A percentile compares a stretch with the other conserved stretches of the same genome.
Evolutionary conservation across 345 rosid species (phyloP).

Genomic region (Populus alba): DNA sequence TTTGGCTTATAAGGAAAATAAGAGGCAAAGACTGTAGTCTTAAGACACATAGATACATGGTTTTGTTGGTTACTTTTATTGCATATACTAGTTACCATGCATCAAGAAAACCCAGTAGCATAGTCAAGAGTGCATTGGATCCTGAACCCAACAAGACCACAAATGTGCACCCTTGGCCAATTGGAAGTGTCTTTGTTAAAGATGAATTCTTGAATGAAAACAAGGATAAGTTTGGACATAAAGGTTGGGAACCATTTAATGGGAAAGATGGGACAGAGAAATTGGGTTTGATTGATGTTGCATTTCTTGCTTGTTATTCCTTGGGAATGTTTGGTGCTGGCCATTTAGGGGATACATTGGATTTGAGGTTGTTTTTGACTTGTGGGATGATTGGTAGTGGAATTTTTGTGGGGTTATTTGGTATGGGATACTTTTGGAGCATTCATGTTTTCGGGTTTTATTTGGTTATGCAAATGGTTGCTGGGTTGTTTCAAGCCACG

Average conservation of each 20-base stretch:
- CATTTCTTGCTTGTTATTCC: conserved; percentile 84
- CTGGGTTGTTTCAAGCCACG: conserved; percentile 87
- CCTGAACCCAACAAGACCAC: conserved; percentile 45
- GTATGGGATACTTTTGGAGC: conserved; percentile 86
- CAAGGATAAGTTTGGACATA: background rate
- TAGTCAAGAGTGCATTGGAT: conserved; percentile 79
- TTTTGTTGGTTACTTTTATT: conserved; percentile 72
- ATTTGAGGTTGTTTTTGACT: conserved; percentile 78
- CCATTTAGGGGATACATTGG: conserved; percentile 84
- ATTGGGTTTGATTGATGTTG: conserved; percentile 89
- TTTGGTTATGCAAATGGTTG: conserved; percentile 75
- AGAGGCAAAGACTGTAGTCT: conserved; percentile 73
- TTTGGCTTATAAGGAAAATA: conserved; percentile 45
- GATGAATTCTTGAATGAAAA: conserved; percentile 12
- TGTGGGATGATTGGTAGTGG: conserved; percentile 93
- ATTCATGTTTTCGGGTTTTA: conserved; percentile 68
- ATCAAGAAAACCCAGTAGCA: conserved; percentile 85
- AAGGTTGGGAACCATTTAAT: conserved; percentile 86
- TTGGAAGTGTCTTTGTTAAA: conserved; percentile 57
- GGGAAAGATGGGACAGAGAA: conserved; percentile 65
- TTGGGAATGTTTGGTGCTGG: conserved; percentile 87
- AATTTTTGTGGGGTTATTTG: conserved; percentile 76
- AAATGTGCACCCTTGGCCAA: conserved; percentile 51
- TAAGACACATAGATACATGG: conserved; percentile 56
- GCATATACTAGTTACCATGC: conserved; percentile 95